phyloP scores from a whole-genome alignment of 768 basidiomycete species.

The Mycena olivaceomarginata region DNA sequence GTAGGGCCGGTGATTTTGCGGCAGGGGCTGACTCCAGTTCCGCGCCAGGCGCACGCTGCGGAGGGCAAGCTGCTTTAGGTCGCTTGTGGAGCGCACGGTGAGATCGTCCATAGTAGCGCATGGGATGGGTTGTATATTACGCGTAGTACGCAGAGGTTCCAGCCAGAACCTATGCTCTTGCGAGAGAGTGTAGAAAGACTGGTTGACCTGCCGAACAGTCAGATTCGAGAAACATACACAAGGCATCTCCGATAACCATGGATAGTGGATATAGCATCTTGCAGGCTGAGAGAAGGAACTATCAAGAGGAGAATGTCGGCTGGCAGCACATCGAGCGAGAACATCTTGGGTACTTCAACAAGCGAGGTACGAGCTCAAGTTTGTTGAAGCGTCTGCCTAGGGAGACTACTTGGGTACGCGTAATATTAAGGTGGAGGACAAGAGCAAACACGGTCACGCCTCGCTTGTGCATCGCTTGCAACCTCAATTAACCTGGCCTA shows the following conservation, averaged over 20 bases:
- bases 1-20: constrained; percentile 44
- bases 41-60: constrained; percentile 52
- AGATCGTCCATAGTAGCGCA: constrained; percentile 53
- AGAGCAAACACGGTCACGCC: not conserved
- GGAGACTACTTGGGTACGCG: not conserved
- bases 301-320: constrained; percentile 50
- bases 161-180: constrained; percentile 55
- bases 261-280: constrained; percentile 49
- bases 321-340: constrained; percentile 42
- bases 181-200: constrained; percentile 44
- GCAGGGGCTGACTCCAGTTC: constrained; percentile 52
- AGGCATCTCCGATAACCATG: constrained; percentile 38
- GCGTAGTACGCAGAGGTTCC: constrained; percentile 48
- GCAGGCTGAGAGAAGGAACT: constrained; percentile 44
- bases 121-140: constrained; percentile 50
- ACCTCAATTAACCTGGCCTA: not conserved
- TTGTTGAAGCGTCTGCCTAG: no score
- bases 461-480: not conserved
- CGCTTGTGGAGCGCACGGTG: constrained; percentile 36
- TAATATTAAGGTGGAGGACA: not conserved
- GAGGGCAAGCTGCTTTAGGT: constrained; percentile 50
- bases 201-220: constrained; percentile 45
- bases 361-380: no score
- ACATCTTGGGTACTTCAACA: not conserved
- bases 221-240: not conserved